phyloP scores from a whole-genome alignment of 106 monocot species.

The Ottelia alismoides region DNA sequence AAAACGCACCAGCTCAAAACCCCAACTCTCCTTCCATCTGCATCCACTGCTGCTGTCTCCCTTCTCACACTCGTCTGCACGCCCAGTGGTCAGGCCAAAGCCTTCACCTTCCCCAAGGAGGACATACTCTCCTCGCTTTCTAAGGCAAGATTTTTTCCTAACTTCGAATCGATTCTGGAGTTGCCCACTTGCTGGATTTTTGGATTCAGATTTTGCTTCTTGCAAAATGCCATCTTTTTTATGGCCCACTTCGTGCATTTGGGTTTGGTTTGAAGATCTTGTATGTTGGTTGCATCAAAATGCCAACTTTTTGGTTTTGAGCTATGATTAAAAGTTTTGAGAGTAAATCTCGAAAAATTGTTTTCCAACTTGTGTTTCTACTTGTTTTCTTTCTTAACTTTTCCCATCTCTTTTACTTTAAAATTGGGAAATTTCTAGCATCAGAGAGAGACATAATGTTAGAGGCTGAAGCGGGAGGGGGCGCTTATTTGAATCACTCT shows the following conservation, averaged over 20 bases:
- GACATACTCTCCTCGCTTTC: conserved; percentile 53
- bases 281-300: not conserved
- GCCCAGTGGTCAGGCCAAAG: conserved; percentile 42
- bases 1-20: no score
- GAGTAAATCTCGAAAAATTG: not conserved
- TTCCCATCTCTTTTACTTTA: no score
- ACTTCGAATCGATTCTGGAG: no score
- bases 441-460: no score
- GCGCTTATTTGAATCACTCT: no score
- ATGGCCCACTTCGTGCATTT: not conserved
- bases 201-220: no score
- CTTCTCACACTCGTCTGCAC: conserved; percentile 44
- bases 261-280: not conserved
- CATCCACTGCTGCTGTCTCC: conserved; percentile 29
- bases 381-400: not conserved
- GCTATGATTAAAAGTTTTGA: not conserved
- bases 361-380: not conserved
- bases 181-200: no score
- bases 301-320: not conserved
- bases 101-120: conserved; percentile 63
- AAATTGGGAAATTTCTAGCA: no score
- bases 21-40: conserved; percentile 15
- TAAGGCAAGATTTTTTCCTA: conserved; percentile 19
- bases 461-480: no score
- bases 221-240: not conserved